A percentile compares a stretch with the other conserved stretches of the same genome.
Evolutionary conservation across 2,329 filamentous ascomycete genomes (phyloP).

Genomic region (Stemphylium vesicarium): DNA sequence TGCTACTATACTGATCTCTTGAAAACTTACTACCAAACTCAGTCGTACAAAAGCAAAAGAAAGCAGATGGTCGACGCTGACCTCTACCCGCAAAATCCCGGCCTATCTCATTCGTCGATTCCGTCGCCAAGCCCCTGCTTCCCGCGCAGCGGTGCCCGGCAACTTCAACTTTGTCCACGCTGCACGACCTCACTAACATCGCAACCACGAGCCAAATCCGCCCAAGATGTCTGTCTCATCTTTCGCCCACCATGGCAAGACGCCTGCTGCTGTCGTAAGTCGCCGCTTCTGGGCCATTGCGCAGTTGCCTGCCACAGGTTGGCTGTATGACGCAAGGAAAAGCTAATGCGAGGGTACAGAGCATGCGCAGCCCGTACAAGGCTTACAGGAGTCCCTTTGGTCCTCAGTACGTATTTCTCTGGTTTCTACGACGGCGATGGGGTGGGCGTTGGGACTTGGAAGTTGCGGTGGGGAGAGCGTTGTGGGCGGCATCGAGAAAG

Average conservation of each 20-base stretch:
- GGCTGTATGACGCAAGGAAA: constrained; percentile 7
- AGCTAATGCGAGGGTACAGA: constrained; percentile 31
- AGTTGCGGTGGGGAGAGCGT: not conserved
- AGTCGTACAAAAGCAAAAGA: not conserved
- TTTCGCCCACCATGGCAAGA: constrained; percentile 30
- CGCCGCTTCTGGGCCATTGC: not conserved
- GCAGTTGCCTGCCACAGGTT: not conserved
- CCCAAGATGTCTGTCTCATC: constrained; percentile 27
- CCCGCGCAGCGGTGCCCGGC: constrained; percentile 11
- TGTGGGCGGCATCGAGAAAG: not conserved
- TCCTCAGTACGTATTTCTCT: constrained; percentile 58
- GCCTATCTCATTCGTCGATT: constrained; percentile 22
- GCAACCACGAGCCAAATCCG: constrained; percentile 17
- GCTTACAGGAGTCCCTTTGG: constrained; percentile 64
- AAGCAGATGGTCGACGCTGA: constrained; percentile 16
- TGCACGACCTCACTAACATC: constrained; percentile 17
- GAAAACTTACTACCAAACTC: not conserved
- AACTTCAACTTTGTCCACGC: constrained; percentile 19
- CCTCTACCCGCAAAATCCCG: constrained; percentile 32
- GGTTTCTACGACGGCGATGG: constrained; percentile 6
- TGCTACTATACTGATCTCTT: not conserved
- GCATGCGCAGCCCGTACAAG: constrained; percentile 50
- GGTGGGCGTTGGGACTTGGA: not conserved
- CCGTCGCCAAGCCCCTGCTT: constrained; percentile 16
- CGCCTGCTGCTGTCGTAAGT: constrained; percentile 40